phyloP scores from a whole-genome alignment of 306 rosid genomes.

The Astragalus membranaceus region DNA sequence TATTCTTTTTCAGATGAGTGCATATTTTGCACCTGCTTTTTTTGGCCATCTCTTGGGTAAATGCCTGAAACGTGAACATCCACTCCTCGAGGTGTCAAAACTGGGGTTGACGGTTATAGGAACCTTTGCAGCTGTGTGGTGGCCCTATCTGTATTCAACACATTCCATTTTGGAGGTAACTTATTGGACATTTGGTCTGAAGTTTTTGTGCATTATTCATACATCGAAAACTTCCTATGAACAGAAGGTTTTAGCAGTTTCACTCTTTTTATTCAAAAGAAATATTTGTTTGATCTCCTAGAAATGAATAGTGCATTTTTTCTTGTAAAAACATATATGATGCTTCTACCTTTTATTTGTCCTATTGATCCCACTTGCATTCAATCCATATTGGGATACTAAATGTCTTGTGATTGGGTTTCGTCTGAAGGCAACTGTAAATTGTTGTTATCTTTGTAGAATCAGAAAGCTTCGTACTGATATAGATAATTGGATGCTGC shows the following conservation, averaged over 20 bases:
- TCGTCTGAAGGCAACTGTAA: neutral
- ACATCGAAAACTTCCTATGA: neutral
- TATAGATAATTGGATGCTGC: no score
- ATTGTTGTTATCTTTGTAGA: neutral
- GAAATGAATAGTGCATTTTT: neutral
- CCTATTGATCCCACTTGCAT: neutral
- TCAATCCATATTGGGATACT: neutral
- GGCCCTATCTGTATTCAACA: conserved; percentile 74
- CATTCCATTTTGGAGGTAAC: conserved; percentile 62
- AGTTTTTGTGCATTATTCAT: neutral
- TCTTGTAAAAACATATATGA: neutral
- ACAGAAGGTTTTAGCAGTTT: neutral
- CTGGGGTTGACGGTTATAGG: conserved; percentile 72
- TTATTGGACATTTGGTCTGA: neutral
- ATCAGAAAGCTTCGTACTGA: no score
- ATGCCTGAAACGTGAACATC: conserved; percentile 56
- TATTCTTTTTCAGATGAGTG: conserved; percentile 71
- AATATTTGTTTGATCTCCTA: neutral
- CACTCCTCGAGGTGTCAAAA: conserved; percentile 66
- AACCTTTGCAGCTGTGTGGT: conserved; percentile 72
- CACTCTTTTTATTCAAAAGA: neutral
- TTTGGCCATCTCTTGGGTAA: conserved; percentile 85
- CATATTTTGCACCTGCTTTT: conserved; percentile 90
- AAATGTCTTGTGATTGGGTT: neutral
- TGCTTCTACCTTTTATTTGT: neutral